A percentile compares a stretch with the other conserved stretches of the same genome.
These are phyloP conservation scores for Puya raimondii DNA, from an alignment of 176 grass and related monocot species.

Conservation along the genomic window DNA sequence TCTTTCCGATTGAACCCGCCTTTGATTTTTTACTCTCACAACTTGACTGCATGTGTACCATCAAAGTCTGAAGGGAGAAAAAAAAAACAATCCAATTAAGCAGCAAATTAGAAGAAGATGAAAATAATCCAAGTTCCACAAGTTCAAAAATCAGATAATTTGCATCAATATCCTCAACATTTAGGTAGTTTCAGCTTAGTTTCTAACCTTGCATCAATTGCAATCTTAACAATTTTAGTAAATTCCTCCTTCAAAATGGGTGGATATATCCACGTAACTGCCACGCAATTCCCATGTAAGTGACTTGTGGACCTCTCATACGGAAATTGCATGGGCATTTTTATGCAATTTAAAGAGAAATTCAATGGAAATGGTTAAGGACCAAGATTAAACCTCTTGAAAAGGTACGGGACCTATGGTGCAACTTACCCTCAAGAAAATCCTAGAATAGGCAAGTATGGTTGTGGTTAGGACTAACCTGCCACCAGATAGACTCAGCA, in stretches of 20 bases:
- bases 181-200: no score
- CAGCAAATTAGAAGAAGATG: background rate
- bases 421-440: background rate
- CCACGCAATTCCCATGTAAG: no score
- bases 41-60: conserved; percentile 80
- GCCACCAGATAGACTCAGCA: conserved; percentile 95
- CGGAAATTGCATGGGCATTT: background rate
- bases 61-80: conserved; percentile 48
- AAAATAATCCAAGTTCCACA: background rate
- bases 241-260: no score
- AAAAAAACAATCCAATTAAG: conserved; percentile 2
- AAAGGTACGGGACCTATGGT: no score
- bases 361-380: background rate
- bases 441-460: background rate
- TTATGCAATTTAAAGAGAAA: background rate
- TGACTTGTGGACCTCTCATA: background rate
- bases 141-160: background rate
- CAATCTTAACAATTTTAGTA: no score
- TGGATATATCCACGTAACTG: no score
- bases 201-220: no score
- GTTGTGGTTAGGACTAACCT: conserved; percentile 30
- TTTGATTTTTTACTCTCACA: conserved; percentile 30
- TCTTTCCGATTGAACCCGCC: conserved; percentile 37
- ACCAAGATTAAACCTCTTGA: no score
- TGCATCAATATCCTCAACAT: no score